Evolutionary conservation across 306 rosid species (phyloP).

Genomic region (Chamaecrista fasciculata): DNA sequence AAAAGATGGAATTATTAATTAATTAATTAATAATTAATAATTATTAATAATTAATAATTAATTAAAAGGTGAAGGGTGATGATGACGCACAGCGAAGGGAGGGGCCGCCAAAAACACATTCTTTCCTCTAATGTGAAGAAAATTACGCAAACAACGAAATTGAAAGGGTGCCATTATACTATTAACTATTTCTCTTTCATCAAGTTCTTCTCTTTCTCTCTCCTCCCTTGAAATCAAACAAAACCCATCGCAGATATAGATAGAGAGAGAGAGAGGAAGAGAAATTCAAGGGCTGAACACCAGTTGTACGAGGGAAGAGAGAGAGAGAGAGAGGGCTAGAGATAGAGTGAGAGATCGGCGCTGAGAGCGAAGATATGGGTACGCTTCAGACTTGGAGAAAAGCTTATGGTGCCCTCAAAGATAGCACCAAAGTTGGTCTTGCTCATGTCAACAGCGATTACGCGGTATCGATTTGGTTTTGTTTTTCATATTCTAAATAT

Average conservation of each 20-base stretch:
- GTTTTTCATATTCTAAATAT: slow-evolving; percentile 11
- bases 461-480: slow-evolving; percentile 42
- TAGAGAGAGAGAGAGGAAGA: slow-evolving; percentile 29
- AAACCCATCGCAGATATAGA: not conserved
- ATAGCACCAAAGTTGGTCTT: slow-evolving; percentile 96
- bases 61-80: not conserved
- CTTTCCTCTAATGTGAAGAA: not conserved
- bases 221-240: not conserved
- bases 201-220: slow-evolving; percentile 25
- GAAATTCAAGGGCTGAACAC: slow-evolving; percentile 39
- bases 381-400: slow-evolving; percentile 97
- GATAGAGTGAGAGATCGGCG: slow-evolving; percentile 37
- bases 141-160: not conserved
- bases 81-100: slow-evolving; percentile 26
- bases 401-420: slow-evolving; percentile 96
- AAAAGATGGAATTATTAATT: too few species aligned
- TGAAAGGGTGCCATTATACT: not conserved
- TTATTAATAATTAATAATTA: too few species aligned
- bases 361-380: slow-evolving; percentile 51
- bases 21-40: too few species aligned
- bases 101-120: slow-evolving; percentile 12
- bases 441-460: slow-evolving; percentile 99
- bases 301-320: slow-evolving; percentile 36
- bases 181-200: not conserved
- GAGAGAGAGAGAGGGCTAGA: slow-evolving; percentile 48